phyloP scores from a whole-genome alignment of 2,329 filamentous ascomycete genomes.

The Sarocladiaceae sp. region DNA sequence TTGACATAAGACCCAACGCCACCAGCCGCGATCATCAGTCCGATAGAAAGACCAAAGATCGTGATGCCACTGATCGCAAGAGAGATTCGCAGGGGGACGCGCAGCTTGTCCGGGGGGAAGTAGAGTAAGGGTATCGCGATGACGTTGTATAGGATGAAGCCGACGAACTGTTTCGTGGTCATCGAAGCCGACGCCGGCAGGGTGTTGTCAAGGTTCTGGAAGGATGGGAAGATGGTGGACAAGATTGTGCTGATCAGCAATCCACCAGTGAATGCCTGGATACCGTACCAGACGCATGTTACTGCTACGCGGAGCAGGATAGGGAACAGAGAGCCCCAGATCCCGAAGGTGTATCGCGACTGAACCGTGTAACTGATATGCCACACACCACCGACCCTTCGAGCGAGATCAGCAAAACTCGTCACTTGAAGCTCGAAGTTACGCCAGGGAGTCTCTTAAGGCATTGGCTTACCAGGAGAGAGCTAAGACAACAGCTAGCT shows the following conservation, averaged over 20 bases:
- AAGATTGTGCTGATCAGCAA: constrained; percentile 89
- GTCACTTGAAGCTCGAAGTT: no score
- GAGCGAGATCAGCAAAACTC: not conserved
- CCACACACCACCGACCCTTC: not conserved
- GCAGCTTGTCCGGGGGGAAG: constrained; percentile 18
- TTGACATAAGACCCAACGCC: constrained; percentile 17
- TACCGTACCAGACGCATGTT: constrained; percentile 17
- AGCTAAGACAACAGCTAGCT: not conserved
- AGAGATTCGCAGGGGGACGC: constrained; percentile 21
- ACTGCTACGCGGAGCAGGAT: constrained; percentile 27
- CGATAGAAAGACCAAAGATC: constrained; percentile 17
- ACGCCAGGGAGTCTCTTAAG: not conserved
- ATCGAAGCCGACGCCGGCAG: constrained; percentile 32
- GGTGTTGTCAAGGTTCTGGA: constrained; percentile 34
- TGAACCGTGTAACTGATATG: not conserved
- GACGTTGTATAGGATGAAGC: constrained; percentile 9
- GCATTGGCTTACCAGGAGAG: not conserved
- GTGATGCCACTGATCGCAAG: constrained; percentile 16
- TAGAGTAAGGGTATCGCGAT: constrained; percentile 21
- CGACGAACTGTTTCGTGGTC: constrained; percentile 14
- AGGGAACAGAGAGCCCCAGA: constrained; percentile 33
- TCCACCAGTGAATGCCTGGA: constrained; percentile 89
- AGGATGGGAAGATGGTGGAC: constrained; percentile 40
- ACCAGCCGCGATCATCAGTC: constrained; percentile 15
- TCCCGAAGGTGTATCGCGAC: constrained; percentile 9